phyloP scores from a whole-genome alignment of 495 filamentous ascomycete genomes.

The Neurospora discreta region DNA sequence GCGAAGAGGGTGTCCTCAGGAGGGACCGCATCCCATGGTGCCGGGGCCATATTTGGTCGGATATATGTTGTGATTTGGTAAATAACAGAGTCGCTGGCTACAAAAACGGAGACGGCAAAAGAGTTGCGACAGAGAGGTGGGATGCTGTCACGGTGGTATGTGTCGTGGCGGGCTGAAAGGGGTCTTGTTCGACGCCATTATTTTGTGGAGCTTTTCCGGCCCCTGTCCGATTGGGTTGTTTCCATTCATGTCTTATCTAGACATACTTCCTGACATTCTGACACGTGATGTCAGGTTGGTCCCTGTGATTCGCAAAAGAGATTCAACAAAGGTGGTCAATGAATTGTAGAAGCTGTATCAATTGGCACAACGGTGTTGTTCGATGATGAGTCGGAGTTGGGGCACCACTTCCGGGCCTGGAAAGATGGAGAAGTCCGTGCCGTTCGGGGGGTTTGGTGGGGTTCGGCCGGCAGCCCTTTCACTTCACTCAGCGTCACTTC shows the following conservation, averaged over 20 bases:
- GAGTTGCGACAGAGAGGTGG: neutral
- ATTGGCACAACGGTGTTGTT: neutral
- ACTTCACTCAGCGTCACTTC: too few species aligned
- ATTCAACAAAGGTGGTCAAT: neutral
- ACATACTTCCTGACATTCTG: neutral
- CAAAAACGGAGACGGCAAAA: neutral
- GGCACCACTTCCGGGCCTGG: neutral
- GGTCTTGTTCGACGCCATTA: neutral
- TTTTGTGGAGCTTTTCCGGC: neutral
- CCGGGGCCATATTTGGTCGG: constrained; percentile 23
- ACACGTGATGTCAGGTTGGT: neutral
- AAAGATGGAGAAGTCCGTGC: neutral
- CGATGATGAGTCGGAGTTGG: neutral
- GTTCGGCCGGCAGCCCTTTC: neutral
- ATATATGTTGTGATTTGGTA: neutral
- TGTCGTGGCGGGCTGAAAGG: neutral
- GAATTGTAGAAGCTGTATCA: neutral
- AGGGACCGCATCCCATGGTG: constrained; percentile 41
- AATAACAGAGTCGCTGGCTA: neutral
- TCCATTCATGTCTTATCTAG: neutral
- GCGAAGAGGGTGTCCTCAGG: constrained; percentile 39
- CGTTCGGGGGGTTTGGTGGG: neutral
- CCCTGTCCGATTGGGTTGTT: neutral
- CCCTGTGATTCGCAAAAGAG: neutral
- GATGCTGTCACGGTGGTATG: neutral